These are phyloP conservation scores for Cutaneotrichosporon arboriforme DNA, from an alignment of 1,284 basidiomycete genomes.

Conservation along the genomic window DNA sequence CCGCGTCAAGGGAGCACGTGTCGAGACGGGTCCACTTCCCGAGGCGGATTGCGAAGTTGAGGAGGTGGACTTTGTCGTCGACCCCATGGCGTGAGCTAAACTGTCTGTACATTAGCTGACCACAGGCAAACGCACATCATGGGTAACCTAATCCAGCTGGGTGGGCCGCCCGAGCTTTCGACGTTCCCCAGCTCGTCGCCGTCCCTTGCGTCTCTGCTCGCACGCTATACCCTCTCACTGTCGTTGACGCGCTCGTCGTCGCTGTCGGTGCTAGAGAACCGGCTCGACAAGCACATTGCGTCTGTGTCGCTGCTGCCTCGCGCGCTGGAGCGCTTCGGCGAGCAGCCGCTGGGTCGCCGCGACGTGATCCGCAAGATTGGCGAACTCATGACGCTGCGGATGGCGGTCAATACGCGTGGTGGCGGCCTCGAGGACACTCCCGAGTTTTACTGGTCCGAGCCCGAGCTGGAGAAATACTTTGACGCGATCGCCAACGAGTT, in stretches of 20 bases:
- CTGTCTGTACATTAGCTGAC: conserved; percentile 3
- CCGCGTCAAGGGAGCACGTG: conserved; percentile 50
- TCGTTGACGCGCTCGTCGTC: conserved; percentile 80
- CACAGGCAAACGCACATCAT: conserved; percentile 71
- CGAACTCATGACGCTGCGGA: conserved; percentile 77
- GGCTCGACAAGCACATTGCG: conserved; percentile 71
- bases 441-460: conserved; percentile 81
- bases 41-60: conserved; percentile 68
- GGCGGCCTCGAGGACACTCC: conserved; percentile 85
- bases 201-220: conserved; percentile 57
- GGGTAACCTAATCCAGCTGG: conserved; percentile 84
- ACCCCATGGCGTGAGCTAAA: conserved; percentile 67
- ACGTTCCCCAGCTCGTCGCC: conserved; percentile 41
- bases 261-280: conserved; percentile 72
- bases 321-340: conserved; percentile 67
- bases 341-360: conserved; percentile 68
- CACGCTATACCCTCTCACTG: conserved; percentile 82
- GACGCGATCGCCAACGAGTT: conserved; percentile 71
- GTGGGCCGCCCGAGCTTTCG: conserved; percentile 54
- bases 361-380: conserved; percentile 83
- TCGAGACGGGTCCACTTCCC: conserved; percentile 58
- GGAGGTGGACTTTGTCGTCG: conserved; percentile 82
- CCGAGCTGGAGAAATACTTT: conserved; percentile 80
- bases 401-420: conserved; percentile 76
- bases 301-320: conserved; percentile 72